phyloP scores from a whole-genome alignment of 352 stramenopile genomes.

The Globisporangium viniferum region DNA sequence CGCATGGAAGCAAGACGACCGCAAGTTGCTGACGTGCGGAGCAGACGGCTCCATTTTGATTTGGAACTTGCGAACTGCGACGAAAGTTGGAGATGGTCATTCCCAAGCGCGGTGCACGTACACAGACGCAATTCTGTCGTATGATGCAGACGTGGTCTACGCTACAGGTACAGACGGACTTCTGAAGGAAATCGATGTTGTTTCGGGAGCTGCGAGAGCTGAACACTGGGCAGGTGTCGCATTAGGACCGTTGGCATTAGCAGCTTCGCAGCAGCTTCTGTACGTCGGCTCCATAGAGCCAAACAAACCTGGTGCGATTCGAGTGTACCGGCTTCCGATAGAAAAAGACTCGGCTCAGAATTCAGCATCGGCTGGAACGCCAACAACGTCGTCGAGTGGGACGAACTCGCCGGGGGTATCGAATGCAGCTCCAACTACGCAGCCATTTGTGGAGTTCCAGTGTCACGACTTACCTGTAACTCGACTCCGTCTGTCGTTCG shows the following conservation, averaged over 20 bases:
- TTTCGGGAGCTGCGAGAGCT: constrained; percentile 45
- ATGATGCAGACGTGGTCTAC: constrained; percentile 76
- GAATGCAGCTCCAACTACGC: constrained; percentile 11
- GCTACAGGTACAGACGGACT: constrained; percentile 89
- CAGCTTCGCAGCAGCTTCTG: constrained; percentile 86
- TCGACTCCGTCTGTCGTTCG: constrained; percentile 69
- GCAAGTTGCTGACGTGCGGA: constrained; percentile 69
- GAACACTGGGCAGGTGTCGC: constrained; percentile 57
- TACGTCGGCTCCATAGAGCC: constrained; percentile 86
- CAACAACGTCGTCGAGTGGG: constrained; percentile 14
- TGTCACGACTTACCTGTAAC: constrained; percentile 80
- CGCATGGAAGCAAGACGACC: constrained; percentile 75
- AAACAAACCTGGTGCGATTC: constrained; percentile 58
- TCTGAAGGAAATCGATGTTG: constrained; percentile 88
- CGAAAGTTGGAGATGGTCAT: constrained; percentile 77
- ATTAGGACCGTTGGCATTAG: constrained; percentile 80
- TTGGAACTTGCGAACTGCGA: constrained; percentile 72
- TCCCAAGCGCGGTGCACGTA: constrained; percentile 78
- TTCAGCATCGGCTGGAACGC: constrained; percentile 10
- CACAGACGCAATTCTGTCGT: constrained; percentile 50
- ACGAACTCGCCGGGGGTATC: constrained; percentile 18
- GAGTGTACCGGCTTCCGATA: constrained; percentile 68
- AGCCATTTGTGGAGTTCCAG: constrained; percentile 64
- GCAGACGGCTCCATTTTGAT: constrained; percentile 74
- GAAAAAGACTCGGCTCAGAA: constrained; percentile 42